Conservation (phyloP, 2,329 filamentous ascomycete genomes). For the Exophiala lecanii-corni region DNA sequence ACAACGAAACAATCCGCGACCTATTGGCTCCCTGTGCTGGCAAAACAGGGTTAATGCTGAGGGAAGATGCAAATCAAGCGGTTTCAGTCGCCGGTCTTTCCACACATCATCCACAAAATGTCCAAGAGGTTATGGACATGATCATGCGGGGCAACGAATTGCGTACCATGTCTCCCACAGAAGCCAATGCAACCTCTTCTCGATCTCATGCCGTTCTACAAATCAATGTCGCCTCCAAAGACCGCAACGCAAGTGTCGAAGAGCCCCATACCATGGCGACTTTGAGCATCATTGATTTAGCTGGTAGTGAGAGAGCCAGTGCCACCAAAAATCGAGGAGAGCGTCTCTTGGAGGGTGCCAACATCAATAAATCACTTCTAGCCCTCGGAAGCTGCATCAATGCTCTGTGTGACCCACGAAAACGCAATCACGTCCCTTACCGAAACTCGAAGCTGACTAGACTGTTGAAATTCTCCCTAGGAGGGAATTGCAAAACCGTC, state of each 20-base stretch:
- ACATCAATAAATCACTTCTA: slow-evolving; percentile 98
- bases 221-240: slow-evolving; percentile 92
- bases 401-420: slow-evolving; percentile 86
- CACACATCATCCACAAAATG: slow-evolving; percentile 84
- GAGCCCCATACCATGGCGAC: slow-evolving; percentile 98
- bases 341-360: slow-evolving; percentile 85
- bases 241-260: slow-evolving; percentile 84
- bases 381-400: slow-evolving; percentile 97
- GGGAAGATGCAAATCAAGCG: slow-evolving; percentile 88
- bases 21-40: slow-evolving; percentile 78
- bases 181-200: slow-evolving; percentile 95
- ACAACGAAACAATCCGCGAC: slow-evolving; percentile 98
- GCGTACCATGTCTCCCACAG: slow-evolving; percentile 92
- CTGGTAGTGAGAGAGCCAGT: slow-evolving; percentile 90
- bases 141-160: slow-evolving; percentile 92
- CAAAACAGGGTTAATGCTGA: slow-evolving; percentile 81
- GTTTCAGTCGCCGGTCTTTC: slow-evolving; percentile 88
- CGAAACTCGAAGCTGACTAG: slow-evolving; percentile 96
- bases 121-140: slow-evolving; percentile 98
- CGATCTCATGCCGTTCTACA: slow-evolving; percentile 95
- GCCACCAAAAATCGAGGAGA: slow-evolving; percentile 96
- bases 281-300: slow-evolving; percentile 94
- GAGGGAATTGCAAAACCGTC: slow-evolving; percentile 96
- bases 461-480: slow-evolving; percentile 91
- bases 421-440: slow-evolving; percentile 92